Evolutionary conservation across 345 rosid species (phyloP), one percentile per base, ranked within the genome.

Genomic region (Rhodamnia argentea): DNA sequence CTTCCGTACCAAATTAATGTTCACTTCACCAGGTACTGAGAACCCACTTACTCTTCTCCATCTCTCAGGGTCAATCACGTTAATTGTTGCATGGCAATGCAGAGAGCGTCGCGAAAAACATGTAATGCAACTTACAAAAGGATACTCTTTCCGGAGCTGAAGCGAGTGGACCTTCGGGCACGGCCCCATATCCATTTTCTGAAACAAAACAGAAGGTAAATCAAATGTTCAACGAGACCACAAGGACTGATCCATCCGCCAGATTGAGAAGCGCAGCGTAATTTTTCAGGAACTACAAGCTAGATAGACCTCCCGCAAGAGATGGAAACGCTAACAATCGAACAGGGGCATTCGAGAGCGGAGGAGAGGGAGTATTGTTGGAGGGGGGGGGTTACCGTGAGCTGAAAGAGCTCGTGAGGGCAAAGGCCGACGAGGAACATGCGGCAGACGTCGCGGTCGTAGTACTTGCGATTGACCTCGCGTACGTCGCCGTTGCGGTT

Each of bases 151-250:
- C 88, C 99, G 91, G 88, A 98, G 95, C 91, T 94, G 98, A 90
- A 95, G 90, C 52, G 99, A 98, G 90, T 98, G 99, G 85, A 96
- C 98, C 90, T 98, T 98, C 40, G 99, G 98, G 90, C 99, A 98
- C 7, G 99, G 99, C 56, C 99, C 99, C 99, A 98, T 96, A 88
- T 98, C 99, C 99, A 98, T 98, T 94, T 98, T 98, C 99, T 98
- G 94, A 74, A 82, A 86, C 37, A 76, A 88, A 15, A 83, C 20
- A 75, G 29, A 37, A 56, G 51, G 64, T 32, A 58, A 26, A 59
- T 10, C 78, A 23, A 70, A 70, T 13, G 81, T 0, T 7, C 32
- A 60, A 15, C 37, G 64, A 52, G 37, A 81, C 64, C 13, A 13
- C n/a, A 53, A 84, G 58, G 57, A 78, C 50, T 2, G 75, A 50